A percentile compares a stretch with the other conserved stretches of the same genome.
phyloP scores from a whole-genome alignment of 495 filamentous ascomycete genomes.

The Paragyromitra xinjiangensis region DNA sequence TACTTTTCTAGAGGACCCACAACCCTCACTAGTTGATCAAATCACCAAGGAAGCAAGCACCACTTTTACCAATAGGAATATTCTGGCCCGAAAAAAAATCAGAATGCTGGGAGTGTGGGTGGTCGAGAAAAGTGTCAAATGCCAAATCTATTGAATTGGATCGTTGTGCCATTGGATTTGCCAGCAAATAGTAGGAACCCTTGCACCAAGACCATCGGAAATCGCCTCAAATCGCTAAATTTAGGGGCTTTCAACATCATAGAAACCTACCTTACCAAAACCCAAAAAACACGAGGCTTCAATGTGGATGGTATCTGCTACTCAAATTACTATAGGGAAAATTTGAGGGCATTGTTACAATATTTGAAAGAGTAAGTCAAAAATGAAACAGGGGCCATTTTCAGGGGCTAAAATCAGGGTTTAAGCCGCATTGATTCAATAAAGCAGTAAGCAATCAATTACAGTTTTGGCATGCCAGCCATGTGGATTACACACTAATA shows the following conservation, averaged over 20 bases:
- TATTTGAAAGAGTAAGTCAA: background rate
- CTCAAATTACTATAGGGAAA: background rate
- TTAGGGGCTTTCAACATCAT: background rate
- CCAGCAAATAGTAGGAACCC: background rate
- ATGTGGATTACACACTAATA: background rate
- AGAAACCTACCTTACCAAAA: background rate
- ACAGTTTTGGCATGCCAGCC: background rate
- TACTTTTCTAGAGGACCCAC: background rate
- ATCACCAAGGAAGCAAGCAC: background rate
- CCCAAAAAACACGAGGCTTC: background rate
- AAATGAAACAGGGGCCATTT: background rate
- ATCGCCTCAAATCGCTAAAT: background rate
- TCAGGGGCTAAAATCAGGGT: background rate
- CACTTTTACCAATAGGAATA: background rate
- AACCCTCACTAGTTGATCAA: background rate
- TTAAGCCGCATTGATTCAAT: background rate
- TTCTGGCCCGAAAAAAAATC: background rate
- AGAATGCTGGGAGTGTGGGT: background rate
- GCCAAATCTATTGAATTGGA: background rate
- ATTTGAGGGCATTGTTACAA: background rate
- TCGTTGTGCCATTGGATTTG: background rate
- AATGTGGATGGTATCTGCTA: background rate
- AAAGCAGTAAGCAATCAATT: background rate
- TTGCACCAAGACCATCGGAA: background rate
- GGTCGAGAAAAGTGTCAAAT: background rate